Evolutionary conservation across 352 stramenopile genomes (phyloP).

Genomic region (Globisporangium splendens): DNA sequence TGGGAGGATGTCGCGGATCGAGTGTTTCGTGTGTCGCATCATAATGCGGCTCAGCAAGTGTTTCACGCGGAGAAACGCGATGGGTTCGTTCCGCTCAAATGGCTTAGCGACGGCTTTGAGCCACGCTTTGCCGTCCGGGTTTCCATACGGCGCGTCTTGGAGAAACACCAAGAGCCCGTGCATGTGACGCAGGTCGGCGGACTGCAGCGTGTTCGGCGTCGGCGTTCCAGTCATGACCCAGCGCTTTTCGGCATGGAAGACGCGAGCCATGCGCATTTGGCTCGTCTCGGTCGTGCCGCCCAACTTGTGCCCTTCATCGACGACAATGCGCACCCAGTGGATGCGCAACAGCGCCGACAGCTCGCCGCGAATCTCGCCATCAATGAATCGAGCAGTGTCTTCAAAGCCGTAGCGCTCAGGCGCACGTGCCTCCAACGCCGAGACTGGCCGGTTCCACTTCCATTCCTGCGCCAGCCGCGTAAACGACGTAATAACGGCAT

Average conservation of each 20-base stretch:
- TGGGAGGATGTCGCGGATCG: constrained; percentile 68
- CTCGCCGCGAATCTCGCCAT: constrained; percentile 48
- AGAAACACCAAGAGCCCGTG: constrained; percentile 91
- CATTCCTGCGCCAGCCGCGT: constrained; percentile 56
- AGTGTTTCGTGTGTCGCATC: constrained; percentile 93
- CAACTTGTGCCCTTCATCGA: constrained; percentile 96
- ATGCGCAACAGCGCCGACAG: constrained; percentile 59
- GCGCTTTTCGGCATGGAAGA: constrained; percentile 78
- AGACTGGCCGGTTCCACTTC: constrained; percentile 55
- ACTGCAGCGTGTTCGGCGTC: constrained; percentile 87
- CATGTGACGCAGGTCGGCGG: constrained; percentile 85
- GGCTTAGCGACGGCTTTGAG: constrained; percentile 69
- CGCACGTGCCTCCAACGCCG: constrained; percentile 52
- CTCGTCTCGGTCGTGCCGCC: constrained; percentile 58
- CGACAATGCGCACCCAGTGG: constrained; percentile 89
- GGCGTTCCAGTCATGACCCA: constrained; percentile 98
- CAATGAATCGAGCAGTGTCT: constrained; percentile 40
- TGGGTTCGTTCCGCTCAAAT: constrained; percentile 57
- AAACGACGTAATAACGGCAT: constrained; percentile 79
- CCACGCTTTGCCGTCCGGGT: constrained; percentile 67
- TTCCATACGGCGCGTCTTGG: constrained; percentile 83
- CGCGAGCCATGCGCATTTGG: constrained; percentile 79
- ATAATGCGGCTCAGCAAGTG: constrained; percentile 90
- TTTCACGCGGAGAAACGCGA: constrained; percentile 71
- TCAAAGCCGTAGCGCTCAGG: constrained; percentile 75